Conservation (phyloP, 768 basidiomycete species). For the Peribolospora baueri region DNA sequence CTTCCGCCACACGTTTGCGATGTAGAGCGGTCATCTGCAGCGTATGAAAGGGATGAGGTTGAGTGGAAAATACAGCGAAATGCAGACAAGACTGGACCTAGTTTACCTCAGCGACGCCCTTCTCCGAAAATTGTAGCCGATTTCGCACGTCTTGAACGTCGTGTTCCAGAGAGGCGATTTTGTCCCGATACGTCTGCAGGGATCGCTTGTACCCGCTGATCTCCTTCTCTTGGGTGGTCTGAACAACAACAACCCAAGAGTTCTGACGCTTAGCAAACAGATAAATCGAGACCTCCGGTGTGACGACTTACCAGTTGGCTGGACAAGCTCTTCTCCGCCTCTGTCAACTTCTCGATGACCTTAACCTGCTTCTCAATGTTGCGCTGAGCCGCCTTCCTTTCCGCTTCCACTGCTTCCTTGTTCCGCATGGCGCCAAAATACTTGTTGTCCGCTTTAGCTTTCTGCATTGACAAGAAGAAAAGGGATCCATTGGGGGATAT, state of each 20-base stretch:
- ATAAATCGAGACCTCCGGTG: neutral
- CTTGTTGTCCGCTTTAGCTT: constrained; percentile 89
- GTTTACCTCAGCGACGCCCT: constrained; percentile 14
- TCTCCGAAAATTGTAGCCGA: constrained; percentile 12
- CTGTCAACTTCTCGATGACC: constrained; percentile 39
- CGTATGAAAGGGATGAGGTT: neutral
- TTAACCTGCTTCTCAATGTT: constrained; percentile 35
- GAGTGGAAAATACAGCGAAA: neutral
- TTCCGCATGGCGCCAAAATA: constrained; percentile 73
- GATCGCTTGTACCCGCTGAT: constrained; percentile 17
- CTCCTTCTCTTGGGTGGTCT: constrained; percentile 20
- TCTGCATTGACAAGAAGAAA: constrained; percentile 26
- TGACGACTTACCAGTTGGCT: constrained; percentile 33
- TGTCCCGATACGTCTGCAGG: constrained; percentile 13
- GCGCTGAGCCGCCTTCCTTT: constrained; percentile 39
- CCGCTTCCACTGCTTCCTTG: constrained; percentile 55
- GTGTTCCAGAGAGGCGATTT: constrained; percentile 12
- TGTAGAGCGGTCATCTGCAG: constrained; percentile 15
- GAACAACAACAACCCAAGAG: neutral
- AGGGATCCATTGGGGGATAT: neutral
- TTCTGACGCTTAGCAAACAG: neutral
- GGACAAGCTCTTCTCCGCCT: constrained; percentile 36
- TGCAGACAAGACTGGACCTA: neutral
- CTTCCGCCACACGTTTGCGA: constrained; percentile 14
- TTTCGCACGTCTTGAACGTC: constrained; percentile 15